Conservation (phyloP, 225 moss, liverwort and hornwort genomes). For the Physcomitrellopsis africana region DNA sequence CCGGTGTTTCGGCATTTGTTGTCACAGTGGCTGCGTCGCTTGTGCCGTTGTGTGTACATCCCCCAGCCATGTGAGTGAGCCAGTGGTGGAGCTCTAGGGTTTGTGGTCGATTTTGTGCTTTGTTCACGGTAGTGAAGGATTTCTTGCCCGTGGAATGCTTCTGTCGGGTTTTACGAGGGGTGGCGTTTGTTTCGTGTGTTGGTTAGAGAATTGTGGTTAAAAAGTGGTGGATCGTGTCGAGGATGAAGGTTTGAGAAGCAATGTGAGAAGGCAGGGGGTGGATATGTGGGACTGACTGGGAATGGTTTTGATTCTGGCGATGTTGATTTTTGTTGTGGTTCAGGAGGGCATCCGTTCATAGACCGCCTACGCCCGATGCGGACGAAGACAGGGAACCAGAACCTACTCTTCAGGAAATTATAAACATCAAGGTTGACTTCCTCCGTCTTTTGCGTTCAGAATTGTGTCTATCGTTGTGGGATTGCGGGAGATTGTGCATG, state of each 20-base stretch:
- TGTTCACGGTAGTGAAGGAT: background rate
- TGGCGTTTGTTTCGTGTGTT: background rate
- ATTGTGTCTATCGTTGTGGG: background rate
- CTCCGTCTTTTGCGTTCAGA: background rate
- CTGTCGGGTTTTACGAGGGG: background rate
- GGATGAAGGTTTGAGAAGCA: background rate
- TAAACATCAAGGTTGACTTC: constrained; percentile 78
- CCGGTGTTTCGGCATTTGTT: background rate
- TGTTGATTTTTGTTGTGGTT: constrained; percentile 21
- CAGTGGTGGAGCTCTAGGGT: constrained; percentile 10
- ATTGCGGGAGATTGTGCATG: background rate
- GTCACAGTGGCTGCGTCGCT: constrained; percentile 20
- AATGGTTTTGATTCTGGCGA: constrained; percentile 2
- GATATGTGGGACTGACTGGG: constrained; percentile 1
- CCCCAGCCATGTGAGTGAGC: constrained; percentile 33
- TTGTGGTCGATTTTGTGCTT: constrained; percentile 1
- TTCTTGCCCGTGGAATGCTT: background rate
- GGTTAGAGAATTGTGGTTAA: background rate
- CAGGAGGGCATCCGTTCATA: constrained; percentile 89
- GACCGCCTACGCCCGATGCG: constrained; percentile 84
- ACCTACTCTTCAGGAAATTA: constrained; percentile 85
- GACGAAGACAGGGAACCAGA: constrained; percentile 83
- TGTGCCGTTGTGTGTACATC: constrained; percentile 14
- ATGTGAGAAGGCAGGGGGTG: background rate
- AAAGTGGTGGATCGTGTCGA: background rate